A percentile compares a stretch with the other conserved stretches of the same genome.
These are phyloP conservation scores for Phyllachora maydis DNA, from an alignment of 2,329 filamentous ascomycete genomes.

Conservation along the genomic window DNA sequence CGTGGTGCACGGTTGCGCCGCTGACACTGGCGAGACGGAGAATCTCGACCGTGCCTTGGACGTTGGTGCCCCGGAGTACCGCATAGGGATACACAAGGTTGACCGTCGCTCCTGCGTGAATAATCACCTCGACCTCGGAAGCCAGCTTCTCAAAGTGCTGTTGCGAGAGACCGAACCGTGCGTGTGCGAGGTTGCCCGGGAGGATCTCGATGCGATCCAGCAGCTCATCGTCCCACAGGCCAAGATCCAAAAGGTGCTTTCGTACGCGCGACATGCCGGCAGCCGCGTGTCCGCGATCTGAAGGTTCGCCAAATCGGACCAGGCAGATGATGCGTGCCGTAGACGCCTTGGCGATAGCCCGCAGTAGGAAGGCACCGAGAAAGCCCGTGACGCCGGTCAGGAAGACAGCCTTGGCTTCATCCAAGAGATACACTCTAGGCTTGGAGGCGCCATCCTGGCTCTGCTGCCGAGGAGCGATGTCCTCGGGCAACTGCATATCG, in stretches of 20 bases:
- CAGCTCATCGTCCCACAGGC: constrained; percentile 57
- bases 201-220: constrained; percentile 61
- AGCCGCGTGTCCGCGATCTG: constrained; percentile 38
- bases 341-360: constrained; percentile 45
- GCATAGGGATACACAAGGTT: constrained; percentile 71
- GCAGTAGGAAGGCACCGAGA: constrained; percentile 53
- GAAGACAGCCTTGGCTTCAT: constrained; percentile 48
- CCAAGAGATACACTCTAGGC: no score
- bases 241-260: constrained; percentile 57
- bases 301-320: constrained; percentile 50
- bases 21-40: constrained; percentile 46
- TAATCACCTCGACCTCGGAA: constrained; percentile 45
- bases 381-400: constrained; percentile 62
- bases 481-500: constrained; percentile 45
- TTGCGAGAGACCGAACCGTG: constrained; percentile 44
- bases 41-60: constrained; percentile 60
- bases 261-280: constrained; percentile 53
- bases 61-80: constrained; percentile 51
- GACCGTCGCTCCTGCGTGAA: constrained; percentile 61
- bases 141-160: constrained; percentile 46
- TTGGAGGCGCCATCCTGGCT: constrained; percentile 35
- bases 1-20: constrained; percentile 54
- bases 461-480: constrained; percentile 39
- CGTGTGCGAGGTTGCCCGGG: constrained; percentile 50
- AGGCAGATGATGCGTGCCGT: constrained; percentile 51